These are phyloP conservation scores for Ramaria rubella DNA, from an alignment of 768 basidiomycete species.

Conservation along the genomic window DNA sequence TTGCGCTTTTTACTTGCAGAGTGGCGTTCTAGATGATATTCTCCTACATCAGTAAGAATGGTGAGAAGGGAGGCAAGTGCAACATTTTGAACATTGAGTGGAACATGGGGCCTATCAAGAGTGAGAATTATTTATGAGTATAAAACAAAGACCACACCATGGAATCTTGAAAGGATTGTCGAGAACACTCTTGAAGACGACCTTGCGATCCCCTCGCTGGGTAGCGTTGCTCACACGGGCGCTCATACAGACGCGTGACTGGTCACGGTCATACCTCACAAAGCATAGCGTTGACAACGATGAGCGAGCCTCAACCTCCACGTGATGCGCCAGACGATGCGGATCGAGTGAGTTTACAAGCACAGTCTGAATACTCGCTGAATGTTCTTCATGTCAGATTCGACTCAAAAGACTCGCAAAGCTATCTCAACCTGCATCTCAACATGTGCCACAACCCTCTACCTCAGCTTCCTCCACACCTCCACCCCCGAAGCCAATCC, in stretches of 20 bases:
- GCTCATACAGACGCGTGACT: neutral
- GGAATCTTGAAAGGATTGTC: slow-evolving; percentile 64
- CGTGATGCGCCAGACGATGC: slow-evolving; percentile 49
- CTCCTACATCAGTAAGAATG: slow-evolving; percentile 40
- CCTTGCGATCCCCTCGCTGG: slow-evolving; percentile 43
- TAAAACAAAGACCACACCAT: slow-evolving; percentile 42
- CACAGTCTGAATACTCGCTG: neutral
- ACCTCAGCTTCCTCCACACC: slow-evolving; percentile 31
- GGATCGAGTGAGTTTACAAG: slow-evolving; percentile 51
- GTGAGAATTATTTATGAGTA: neutral
- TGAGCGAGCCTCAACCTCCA: slow-evolving; percentile 6
- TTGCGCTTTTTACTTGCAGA: slow-evolving; percentile 1
- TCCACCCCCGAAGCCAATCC: slow-evolving; percentile 28
- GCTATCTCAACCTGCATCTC: slow-evolving; percentile 46
- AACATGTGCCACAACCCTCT: slow-evolving; percentile 27
- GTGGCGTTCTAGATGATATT: slow-evolving; percentile 28
- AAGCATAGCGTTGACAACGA: neutral
- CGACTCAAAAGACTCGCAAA: slow-evolving; percentile 88
- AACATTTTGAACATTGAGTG: slow-evolving; percentile 55
- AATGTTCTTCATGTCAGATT: slow-evolving; percentile 48
- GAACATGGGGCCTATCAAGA: slow-evolving; percentile 51
- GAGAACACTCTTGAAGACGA: slow-evolving; percentile 62
- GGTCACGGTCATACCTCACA: neutral
- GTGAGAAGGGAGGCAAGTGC: slow-evolving; percentile 46
- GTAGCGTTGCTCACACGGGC: neutral